phyloP scores from a whole-genome alignment of 768 basidiomycete species.

The Dioszegia crocea region DNA sequence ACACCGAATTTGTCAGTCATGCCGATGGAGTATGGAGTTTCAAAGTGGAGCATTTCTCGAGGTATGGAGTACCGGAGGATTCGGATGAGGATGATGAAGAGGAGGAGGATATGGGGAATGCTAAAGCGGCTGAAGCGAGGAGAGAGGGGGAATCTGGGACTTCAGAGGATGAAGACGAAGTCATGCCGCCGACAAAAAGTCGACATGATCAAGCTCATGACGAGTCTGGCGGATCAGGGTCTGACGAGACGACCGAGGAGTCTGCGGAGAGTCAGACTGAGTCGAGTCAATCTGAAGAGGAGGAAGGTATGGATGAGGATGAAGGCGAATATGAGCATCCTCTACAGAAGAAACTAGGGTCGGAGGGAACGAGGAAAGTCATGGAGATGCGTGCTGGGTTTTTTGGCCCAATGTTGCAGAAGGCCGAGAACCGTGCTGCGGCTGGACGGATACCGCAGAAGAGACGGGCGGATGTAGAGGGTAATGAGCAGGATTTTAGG shows the following conservation, averaged over 20 bases:
- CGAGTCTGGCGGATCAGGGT: constrained; percentile 2
- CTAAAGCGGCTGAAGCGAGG: constrained; percentile 1
- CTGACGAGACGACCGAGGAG: constrained; percentile 10
- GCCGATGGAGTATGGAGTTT: constrained; percentile 88
- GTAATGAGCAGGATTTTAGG: constrained; percentile 43
- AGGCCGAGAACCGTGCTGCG: constrained; percentile 8
- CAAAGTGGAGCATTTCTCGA: constrained; percentile 79
- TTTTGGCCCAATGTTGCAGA: constrained; percentile 22
- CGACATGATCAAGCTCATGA: constrained; percentile 20
- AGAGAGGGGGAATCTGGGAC: not conserved
- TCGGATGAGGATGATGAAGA: constrained; percentile 31
- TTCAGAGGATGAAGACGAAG: constrained; percentile 23
- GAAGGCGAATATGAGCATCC: constrained; percentile 23
- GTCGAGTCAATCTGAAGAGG: not conserved
- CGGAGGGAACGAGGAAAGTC: constrained; percentile 39
- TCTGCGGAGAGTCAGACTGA: not conserved
- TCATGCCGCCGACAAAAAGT: constrained; percentile 28
- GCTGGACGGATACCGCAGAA: constrained; percentile 16
- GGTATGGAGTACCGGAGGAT: constrained; percentile 41
- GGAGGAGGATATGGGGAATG: constrained; percentile 16
- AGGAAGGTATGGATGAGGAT: not conserved
- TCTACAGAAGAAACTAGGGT: constrained; percentile 27
- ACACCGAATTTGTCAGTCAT: constrained; percentile 78
- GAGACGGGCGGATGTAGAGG: not conserved
- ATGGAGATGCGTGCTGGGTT: constrained; percentile 46